phyloP scores from a whole-genome alignment of 495 filamentous ascomycete genomes.

The Penicillium waksmanii region DNA sequence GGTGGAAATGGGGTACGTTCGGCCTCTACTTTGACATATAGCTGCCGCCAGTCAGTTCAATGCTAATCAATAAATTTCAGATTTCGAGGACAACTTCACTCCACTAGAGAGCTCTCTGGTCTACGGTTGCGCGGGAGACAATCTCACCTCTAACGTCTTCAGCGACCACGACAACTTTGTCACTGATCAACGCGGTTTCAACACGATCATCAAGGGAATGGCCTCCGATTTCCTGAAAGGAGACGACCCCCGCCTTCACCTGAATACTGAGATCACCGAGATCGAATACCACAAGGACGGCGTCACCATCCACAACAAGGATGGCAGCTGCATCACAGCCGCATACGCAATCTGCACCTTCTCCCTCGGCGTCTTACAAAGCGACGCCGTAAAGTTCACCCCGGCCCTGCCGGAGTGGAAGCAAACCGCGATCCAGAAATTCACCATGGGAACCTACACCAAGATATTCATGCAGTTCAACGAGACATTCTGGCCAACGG shows the following conservation, averaged over 20 bases:
- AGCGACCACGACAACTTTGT: slow-evolving; percentile 69
- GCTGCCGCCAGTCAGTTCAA: slow-evolving; percentile 14
- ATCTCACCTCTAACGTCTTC: slow-evolving; percentile 52
- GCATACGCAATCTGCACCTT: slow-evolving; percentile 63
- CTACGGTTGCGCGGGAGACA: slow-evolving; percentile 49
- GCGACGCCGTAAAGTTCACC: slow-evolving; percentile 61
- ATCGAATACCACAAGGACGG: slow-evolving; percentile 58
- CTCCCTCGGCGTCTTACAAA: slow-evolving; percentile 72
- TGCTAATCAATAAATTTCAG: slow-evolving; percentile 25
- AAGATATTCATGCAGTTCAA: slow-evolving; percentile 80
- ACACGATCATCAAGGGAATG: slow-evolving; percentile 61
- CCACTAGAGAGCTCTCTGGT: slow-evolving; percentile 53
- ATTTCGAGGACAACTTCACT: slow-evolving; percentile 59
- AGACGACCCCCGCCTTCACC: slow-evolving; percentile 58
- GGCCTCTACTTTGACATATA: background rate
- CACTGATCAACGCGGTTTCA: slow-evolving; percentile 70
- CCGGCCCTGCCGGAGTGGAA: slow-evolving; percentile 72
- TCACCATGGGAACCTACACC: slow-evolving; percentile 77
- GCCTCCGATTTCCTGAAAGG: slow-evolving; percentile 61
- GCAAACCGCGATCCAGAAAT: slow-evolving; percentile 63
- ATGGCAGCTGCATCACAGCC: slow-evolving; percentile 64
- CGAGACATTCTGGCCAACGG: slow-evolving; percentile 69
- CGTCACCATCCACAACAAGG: slow-evolving; percentile 61
- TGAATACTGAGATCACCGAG: slow-evolving; percentile 64
- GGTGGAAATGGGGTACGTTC: slow-evolving; percentile 58